phyloP scores from a whole-genome alignment of 1,284 basidiomycete genomes.

The Cryptococcus sp. region DNA sequence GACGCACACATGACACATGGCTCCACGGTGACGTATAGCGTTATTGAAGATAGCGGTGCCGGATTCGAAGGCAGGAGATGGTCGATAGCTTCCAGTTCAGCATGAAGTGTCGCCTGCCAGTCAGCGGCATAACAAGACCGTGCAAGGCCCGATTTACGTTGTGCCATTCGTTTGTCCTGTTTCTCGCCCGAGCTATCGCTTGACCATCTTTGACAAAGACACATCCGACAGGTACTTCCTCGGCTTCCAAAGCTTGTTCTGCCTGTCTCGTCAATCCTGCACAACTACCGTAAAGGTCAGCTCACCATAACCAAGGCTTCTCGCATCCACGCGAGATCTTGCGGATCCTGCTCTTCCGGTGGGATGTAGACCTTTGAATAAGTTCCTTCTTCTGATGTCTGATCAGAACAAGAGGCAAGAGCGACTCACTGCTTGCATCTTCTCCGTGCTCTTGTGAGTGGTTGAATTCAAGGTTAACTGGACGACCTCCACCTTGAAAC shows the following conservation, averaged over 20 bases:
- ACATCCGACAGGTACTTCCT: constrained; percentile 95
- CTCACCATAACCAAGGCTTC: constrained; percentile 47
- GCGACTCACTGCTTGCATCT: background rate
- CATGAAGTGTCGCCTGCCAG: constrained; percentile 85
- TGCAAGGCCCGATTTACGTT: constrained; percentile 58
- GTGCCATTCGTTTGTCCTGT: constrained; percentile 88
- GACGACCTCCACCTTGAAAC: background rate
- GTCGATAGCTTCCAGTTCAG: constrained; percentile 96
- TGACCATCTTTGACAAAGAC: constrained; percentile 77
- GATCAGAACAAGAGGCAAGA: background rate
- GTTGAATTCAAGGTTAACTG: background rate
- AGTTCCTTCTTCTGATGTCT: background rate
- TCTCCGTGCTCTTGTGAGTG: background rate
- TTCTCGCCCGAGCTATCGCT: constrained; percentile 80
- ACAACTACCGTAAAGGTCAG: background rate
- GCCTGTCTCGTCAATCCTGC: constrained; percentile 35
- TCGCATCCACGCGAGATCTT: constrained; percentile 47
- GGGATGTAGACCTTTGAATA: constrained; percentile 37
- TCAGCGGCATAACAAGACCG: background rate
- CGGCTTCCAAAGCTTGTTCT: constrained; percentile 71
- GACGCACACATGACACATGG: constrained; percentile 99
- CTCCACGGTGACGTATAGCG: constrained; percentile 96
- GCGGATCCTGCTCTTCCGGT: constrained; percentile 37
- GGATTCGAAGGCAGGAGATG: constrained; percentile 65
- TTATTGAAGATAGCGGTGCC: constrained; percentile 68